Percentiles rank a stretch among this genome's conserved stretches.
phyloP scores from a whole-genome alignment of 129 eudicot species.

The Tanacetum coccineum region DNA sequence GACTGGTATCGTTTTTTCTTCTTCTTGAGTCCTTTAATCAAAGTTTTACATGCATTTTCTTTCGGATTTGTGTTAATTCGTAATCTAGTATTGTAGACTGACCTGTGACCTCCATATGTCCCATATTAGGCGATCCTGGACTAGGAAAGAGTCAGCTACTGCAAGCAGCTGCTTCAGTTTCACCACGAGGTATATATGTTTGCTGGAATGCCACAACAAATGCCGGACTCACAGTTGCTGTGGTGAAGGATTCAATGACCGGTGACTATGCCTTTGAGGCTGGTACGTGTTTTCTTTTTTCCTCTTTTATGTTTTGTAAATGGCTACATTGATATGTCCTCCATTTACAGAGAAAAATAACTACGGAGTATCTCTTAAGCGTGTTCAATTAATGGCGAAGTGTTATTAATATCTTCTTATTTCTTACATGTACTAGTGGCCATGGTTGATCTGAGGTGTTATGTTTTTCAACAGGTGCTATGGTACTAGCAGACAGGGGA shows the following conservation, averaged over 20 bases:
- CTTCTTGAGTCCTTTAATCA: background rate
- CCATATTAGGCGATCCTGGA: slow-evolving; percentile 88
- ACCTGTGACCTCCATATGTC: background rate
- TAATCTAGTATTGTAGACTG: background rate
- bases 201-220: slow-evolving; percentile 96
- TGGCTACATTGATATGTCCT: slow-evolving; percentile 2
- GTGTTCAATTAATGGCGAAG: too few species aligned
- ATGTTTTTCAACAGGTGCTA: slow-evolving; percentile 63
- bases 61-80: slow-evolving; percentile 8
- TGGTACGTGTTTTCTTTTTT: slow-evolving; percentile 43
- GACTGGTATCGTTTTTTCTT: background rate
- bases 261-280: slow-evolving; percentile 98
- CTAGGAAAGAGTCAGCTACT: slow-evolving; percentile 93
- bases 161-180: slow-evolving; percentile 96
- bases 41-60: slow-evolving; percentile 18
- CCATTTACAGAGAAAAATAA: background rate
- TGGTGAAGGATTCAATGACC: slow-evolving; percentile 91
- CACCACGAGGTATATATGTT: slow-evolving; percentile 97
- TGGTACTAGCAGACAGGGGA: slow-evolving; percentile 99
- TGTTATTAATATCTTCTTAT: too few species aligned
- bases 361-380: too few species aligned
- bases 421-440: too few species aligned
- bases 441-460: background rate
- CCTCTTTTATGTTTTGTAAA: slow-evolving; percentile 5
- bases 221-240: slow-evolving; percentile 99